These are phyloP conservation scores for Aristolochia californica DNA, from an alignment of 164 flowering plant species.

Conservation along the genomic window DNA sequence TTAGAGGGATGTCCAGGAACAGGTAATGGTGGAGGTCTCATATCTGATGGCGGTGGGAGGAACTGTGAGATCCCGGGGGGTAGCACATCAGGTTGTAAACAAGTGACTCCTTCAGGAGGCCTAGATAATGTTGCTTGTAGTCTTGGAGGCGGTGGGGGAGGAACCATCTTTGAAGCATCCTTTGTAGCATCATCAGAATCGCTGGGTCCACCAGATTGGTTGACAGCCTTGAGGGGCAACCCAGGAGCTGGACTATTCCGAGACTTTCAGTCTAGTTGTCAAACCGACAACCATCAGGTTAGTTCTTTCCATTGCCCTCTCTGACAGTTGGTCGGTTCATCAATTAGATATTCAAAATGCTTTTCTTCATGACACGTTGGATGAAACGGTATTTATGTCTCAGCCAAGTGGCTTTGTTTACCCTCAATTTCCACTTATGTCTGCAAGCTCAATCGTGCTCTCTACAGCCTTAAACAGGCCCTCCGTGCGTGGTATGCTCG, in stretches of 20 bases:
- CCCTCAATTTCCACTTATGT: too few relatives aligned
- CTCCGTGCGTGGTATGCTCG: too few relatives aligned
- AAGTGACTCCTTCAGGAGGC: constrained; percentile 26
- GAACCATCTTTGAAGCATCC: constrained; percentile 44
- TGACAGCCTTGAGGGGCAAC: constrained; percentile 28
- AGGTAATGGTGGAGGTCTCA: constrained; percentile 38
- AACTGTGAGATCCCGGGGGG: constrained; percentile 80
- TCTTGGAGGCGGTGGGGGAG: constrained; percentile 70
- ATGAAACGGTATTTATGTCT: too few relatives aligned
- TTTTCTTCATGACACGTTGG: too few relatives aligned
- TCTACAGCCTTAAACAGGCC: too few relatives aligned
- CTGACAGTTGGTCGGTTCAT: too few relatives aligned
- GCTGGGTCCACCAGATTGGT: constrained; percentile 30
- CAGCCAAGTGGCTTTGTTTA: too few relatives aligned
- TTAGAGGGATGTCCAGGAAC: constrained; percentile 45
- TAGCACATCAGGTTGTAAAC: constrained; percentile 56
- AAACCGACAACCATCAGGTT: too few relatives aligned
- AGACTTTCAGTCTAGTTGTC: too few relatives aligned
- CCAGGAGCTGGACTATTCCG: constrained; percentile 78
- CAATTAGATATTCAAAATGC: too few relatives aligned
- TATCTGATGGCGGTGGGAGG: constrained; percentile 70
- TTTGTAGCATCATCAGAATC: constrained; percentile 30
- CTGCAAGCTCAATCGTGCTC: too few relatives aligned
- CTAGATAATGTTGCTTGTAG: constrained; percentile 37
- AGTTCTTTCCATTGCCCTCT: too few relatives aligned